Percentiles rank a stretch among this genome's conserved stretches.
phyloP scores from a whole-genome alignment of 1,139 yeast species.

The Lodderomyces parapsilosis region DNA sequence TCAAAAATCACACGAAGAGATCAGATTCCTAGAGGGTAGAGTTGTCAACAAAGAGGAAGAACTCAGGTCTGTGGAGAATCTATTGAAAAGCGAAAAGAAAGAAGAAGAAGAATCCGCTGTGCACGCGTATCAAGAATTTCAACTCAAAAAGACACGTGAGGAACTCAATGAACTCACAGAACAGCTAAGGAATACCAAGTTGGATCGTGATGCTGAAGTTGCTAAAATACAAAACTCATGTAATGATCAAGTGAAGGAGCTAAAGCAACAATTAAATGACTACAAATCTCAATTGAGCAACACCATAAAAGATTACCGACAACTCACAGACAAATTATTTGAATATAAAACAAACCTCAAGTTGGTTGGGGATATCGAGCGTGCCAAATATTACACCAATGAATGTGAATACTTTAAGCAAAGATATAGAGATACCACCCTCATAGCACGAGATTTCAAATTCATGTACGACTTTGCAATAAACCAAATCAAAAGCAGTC shows the following conservation, averaged over 20 bases:
- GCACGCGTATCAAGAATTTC: slow-evolving; percentile 2
- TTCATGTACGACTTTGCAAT: slow-evolving; percentile 51
- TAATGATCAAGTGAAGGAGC: slow-evolving; percentile 3
- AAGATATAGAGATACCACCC: slow-evolving; percentile 34
- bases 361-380: slow-evolving; percentile 4
- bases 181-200: neutral
- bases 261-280: slow-evolving; percentile 4
- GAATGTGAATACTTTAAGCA: slow-evolving; percentile 39
- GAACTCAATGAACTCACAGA: neutral
- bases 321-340: slow-evolving; percentile 7
- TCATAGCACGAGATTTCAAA: slow-evolving; percentile 48
- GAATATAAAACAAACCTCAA: slow-evolving; percentile 6
- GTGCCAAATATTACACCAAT: slow-evolving; percentile 13
- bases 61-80: neutral
- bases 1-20: neutral
- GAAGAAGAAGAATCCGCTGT: neutral
- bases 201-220: neutral
- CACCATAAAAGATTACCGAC: slow-evolving; percentile 10
- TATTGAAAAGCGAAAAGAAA: neutral
- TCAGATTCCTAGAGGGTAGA: neutral
- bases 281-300: slow-evolving; percentile 9
- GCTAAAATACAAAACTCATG: neutral
- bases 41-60: neutral
- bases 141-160: slow-evolving; percentile 2
- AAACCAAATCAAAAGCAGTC: slow-evolving; percentile 46